Evolutionary conservation across 2,329 filamentous ascomycete genomes (phyloP).

Genomic region (Aspergillus sp.): DNA sequence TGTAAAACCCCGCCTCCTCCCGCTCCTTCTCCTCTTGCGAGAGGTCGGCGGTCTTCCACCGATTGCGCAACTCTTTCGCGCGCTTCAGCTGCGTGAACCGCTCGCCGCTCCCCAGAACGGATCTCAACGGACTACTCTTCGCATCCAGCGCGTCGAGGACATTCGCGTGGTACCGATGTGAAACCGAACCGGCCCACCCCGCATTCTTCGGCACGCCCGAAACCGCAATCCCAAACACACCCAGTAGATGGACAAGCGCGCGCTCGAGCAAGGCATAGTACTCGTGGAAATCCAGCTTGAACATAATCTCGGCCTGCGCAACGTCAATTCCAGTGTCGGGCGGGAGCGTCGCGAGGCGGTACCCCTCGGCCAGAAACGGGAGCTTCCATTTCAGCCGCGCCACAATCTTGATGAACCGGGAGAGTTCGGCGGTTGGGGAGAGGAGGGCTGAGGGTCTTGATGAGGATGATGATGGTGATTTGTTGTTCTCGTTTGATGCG

Average conservation of each 20-base stretch:
- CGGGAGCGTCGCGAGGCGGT: conserved; percentile 54
- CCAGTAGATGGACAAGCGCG: conserved; percentile 69
- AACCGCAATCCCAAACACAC: conserved; percentile 64
- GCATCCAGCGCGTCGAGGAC: conserved; percentile 66
- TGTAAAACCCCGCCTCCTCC: conserved; percentile 15
- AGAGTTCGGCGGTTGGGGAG: conserved; percentile 51
- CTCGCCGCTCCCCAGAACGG: conserved; percentile 58
- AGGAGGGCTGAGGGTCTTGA: neutral
- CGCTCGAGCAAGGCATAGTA: conserved; percentile 76
- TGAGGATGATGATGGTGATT: neutral
- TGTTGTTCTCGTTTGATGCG: neutral
- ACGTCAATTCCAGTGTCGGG: conserved; percentile 28
- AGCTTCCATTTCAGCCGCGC: conserved; percentile 67
- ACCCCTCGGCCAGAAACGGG: conserved; percentile 62
- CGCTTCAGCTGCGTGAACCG: conserved; percentile 63
- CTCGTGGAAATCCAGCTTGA: conserved; percentile 78
- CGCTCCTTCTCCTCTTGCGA: conserved; percentile 31
- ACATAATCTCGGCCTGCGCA: conserved; percentile 64
- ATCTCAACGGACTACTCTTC: conserved; percentile 60
- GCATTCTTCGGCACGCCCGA: conserved; percentile 36
- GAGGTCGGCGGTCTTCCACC: conserved; percentile 71
- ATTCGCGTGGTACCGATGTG: conserved; percentile 71
- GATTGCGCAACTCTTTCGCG: conserved; percentile 72
- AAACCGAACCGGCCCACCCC: conserved; percentile 23
- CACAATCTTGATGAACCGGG: conserved; percentile 64